These are phyloP conservation scores for Pichia insulana DNA, from an alignment of 805 yeast genomes.

Conservation along the genomic window DNA sequence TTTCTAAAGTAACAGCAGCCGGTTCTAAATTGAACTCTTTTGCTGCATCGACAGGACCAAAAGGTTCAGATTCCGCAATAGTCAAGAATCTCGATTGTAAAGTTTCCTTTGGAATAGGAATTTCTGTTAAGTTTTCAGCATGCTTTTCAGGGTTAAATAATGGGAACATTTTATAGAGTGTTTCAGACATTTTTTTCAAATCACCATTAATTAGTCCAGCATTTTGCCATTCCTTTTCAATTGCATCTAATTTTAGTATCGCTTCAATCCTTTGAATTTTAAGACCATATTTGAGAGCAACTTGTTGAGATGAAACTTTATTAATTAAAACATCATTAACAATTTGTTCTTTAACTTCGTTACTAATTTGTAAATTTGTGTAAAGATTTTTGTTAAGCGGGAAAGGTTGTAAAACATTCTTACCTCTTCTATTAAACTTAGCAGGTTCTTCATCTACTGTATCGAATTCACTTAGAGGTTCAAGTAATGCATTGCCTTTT, in stretches of 20 bases:
- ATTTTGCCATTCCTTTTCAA: slow-evolving; percentile 55
- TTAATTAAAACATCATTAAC: slow-evolving; percentile 41
- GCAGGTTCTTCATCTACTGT: slow-evolving; percentile 14
- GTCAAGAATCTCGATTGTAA: slow-evolving; percentile 75
- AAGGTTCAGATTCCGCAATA: slow-evolving; percentile 89
- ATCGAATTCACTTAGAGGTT: slow-evolving; percentile 11
- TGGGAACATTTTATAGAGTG: slow-evolving; percentile 79
- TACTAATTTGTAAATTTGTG: slow-evolving; percentile 55
- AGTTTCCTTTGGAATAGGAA: slow-evolving; percentile 82
- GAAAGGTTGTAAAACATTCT: slow-evolving; percentile 59
- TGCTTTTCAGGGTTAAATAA: slow-evolving; percentile 40
- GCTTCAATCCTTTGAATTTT: slow-evolving; percentile 87
- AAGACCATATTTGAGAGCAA: slow-evolving; percentile 70
- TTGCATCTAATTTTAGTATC: slow-evolving; percentile 53
- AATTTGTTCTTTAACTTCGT: slow-evolving; percentile 51
- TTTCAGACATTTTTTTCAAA: slow-evolving; percentile 45
- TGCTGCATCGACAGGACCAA: slow-evolving; percentile 95
- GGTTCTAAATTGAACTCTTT: slow-evolving; percentile 73
- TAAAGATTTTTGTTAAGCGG: slow-evolving; percentile 63
- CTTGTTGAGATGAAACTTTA: slow-evolving; percentile 54
- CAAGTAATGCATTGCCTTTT: slow-evolving; percentile 28
- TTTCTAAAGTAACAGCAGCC: slow-evolving; percentile 70
- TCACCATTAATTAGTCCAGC: slow-evolving; percentile 48
- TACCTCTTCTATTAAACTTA: slow-evolving; percentile 9
- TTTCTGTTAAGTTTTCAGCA: slow-evolving; percentile 82